Evolutionary conservation across 495 filamentous ascomycete species (phyloP).

Genomic region (Penicillium coffeae): DNA sequence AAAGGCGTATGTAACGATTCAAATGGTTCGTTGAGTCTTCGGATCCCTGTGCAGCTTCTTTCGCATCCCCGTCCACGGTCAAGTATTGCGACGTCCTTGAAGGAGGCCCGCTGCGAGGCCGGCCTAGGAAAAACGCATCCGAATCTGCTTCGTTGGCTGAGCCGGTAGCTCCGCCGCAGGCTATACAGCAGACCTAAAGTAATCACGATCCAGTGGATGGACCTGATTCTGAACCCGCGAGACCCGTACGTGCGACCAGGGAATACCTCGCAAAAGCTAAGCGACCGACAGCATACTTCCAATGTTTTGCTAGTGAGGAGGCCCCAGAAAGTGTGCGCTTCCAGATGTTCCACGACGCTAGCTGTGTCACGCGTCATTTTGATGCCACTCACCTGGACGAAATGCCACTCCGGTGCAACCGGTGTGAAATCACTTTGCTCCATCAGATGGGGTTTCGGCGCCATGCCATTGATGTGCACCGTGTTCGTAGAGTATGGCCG

Average conservation of each 20-base stretch:
- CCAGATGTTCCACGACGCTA: conserved; percentile 3
- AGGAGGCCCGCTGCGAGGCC: conserved; percentile 11
- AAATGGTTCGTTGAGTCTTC: too few relatives aligned
- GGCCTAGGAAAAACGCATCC: conserved; percentile 7
- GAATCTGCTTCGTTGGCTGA: conserved; percentile 1
- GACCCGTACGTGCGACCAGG: conserved; percentile 9
- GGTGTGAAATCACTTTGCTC: conserved; percentile 12
- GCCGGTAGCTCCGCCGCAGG: conserved; percentile 1
- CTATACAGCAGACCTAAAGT: neutral
- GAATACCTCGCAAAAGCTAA: conserved; percentile 11
- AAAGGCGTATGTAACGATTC: too few relatives aligned
- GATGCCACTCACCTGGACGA: conserved; percentile 10
- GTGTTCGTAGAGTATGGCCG: conserved; percentile 10
- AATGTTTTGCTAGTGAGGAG: conserved; percentile 7
- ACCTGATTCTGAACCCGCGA: neutral
- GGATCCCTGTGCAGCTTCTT: too few relatives aligned
- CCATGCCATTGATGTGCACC: conserved; percentile 12
- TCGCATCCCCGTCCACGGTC: too few relatives aligned
- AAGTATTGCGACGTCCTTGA: conserved; percentile 15
- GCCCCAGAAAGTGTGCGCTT: conserved; percentile 6
- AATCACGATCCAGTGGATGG: neutral
- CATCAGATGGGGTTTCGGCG: conserved; percentile 14
- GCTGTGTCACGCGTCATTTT: conserved; percentile 1
- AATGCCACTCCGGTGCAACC: conserved; percentile 10
- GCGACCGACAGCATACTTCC: conserved; percentile 5